Conservation (phyloP, 352 stramenopile species). For the Globisporangium cylindrosporum region DNA sequence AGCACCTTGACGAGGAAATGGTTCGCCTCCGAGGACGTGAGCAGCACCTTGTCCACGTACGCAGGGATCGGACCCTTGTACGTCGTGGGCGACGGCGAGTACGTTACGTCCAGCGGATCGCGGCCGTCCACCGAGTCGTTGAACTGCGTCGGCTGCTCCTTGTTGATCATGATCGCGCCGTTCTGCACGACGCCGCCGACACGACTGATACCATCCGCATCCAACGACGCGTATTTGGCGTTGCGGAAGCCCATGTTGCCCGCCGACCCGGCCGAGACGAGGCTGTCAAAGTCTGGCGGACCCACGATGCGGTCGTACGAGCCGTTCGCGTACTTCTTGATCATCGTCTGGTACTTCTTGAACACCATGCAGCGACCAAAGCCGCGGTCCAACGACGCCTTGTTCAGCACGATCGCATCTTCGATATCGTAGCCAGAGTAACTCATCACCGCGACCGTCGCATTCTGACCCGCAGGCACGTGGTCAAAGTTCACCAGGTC, state of each 20-base stretch:
- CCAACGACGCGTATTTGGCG: constrained; percentile 92
- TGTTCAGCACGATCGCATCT: constrained; percentile 99
- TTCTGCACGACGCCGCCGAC: constrained; percentile 89
- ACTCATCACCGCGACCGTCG: constrained; percentile 99
- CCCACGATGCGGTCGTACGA: constrained; percentile 94
- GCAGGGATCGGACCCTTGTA: constrained; percentile 95
- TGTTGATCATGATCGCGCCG: constrained; percentile 98
- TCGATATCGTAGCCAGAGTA: constrained; percentile 99
- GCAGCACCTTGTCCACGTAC: constrained; percentile 98
- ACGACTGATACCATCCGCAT: constrained; percentile 95
- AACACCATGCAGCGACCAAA: constrained; percentile 99
- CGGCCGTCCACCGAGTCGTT: constrained; percentile 81
- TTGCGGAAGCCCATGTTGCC: constrained; percentile 75
- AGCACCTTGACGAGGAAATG: constrained; percentile 98
- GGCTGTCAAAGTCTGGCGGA: constrained; percentile 84
- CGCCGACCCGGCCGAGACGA: constrained; percentile 46
- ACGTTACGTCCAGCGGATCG: constrained; percentile 75
- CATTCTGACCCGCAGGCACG: constrained; percentile 98
- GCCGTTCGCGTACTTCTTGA: constrained; percentile 97
- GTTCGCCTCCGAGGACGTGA: constrained; percentile 98
- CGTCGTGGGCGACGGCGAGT: constrained; percentile 86
- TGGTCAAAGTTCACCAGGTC: constrained; percentile 99
- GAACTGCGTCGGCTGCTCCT: constrained; percentile 95
- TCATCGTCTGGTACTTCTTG: constrained; percentile 97
- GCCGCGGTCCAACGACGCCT: constrained; percentile 94